Evolutionary conservation across 495 filamentous ascomycete genomes (phyloP).

Genomic region (Neurospora sp.): DNA sequence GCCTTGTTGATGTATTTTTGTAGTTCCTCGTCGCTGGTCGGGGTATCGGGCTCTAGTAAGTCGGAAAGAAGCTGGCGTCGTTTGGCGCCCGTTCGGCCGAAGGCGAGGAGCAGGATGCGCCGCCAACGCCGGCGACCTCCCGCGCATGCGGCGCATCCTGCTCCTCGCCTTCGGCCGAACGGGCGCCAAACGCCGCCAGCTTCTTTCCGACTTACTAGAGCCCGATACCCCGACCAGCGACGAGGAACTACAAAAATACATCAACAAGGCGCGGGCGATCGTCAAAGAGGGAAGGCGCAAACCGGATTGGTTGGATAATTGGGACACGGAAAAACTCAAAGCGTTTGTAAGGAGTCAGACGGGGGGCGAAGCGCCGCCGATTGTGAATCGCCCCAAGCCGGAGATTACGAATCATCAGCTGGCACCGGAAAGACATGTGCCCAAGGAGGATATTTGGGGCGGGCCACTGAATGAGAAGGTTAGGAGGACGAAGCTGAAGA

Average conservation of each 20-base stretch:
- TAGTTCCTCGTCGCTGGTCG: constrained; percentile 27
- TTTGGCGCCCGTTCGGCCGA: constrained; percentile 65
- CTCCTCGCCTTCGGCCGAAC: constrained; percentile 61
- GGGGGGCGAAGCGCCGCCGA: not conserved
- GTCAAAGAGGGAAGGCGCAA: constrained; percentile 2
- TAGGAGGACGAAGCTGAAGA: constrained; percentile 45
- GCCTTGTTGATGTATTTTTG: constrained; percentile 7
- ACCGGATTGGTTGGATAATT: constrained; percentile 34
- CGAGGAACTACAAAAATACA: constrained; percentile 21
- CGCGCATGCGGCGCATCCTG: constrained; percentile 55
- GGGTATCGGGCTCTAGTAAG: constrained; percentile 32
- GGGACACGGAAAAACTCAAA: constrained; percentile 26
- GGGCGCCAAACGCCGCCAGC: constrained; percentile 55
- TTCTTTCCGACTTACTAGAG: constrained; percentile 42
- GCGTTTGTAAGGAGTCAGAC: constrained; percentile 19
- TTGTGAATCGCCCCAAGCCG: constrained; percentile 14
- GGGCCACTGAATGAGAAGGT: constrained; percentile 44
- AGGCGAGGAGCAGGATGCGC: constrained; percentile 55
- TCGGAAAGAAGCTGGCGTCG: constrained; percentile 49
- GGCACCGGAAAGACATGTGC: constrained; percentile 40
- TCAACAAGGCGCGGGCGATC: not conserved
- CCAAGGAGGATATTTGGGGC: constrained; percentile 54
- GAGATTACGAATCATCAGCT: constrained; percentile 31
- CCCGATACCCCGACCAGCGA: constrained; percentile 27
- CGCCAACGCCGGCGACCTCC: constrained; percentile 45